Conservation (phyloP, 2,329 filamentous ascomycete species). For the Hansfordia pulvinata region DNA sequence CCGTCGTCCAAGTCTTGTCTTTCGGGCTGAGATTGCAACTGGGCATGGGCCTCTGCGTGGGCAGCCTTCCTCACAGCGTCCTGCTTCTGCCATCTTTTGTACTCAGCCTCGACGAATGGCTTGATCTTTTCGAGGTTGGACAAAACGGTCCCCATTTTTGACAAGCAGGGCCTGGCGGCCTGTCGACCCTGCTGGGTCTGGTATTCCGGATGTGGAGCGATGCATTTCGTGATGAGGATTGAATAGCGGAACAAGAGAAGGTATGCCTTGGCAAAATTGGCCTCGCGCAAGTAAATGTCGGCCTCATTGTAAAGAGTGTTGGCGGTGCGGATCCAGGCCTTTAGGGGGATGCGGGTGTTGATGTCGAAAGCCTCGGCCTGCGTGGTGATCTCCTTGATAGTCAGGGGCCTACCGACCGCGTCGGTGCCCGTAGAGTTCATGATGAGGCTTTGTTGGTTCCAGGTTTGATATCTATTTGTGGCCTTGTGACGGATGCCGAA, state of each 20-base stretch:
- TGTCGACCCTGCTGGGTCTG: slow-evolving; percentile 51
- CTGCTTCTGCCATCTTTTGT: slow-evolving; percentile 53
- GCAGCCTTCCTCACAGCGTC: slow-evolving; percentile 22
- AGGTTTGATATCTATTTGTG: too few relatives aligned
- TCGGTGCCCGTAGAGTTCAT: too few relatives aligned
- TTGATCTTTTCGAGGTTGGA: slow-evolving; percentile 65
- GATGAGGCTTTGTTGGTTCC: too few relatives aligned
- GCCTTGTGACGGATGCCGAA: too few relatives aligned
- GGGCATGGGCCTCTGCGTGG: slow-evolving; percentile 2
- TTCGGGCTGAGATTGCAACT: neutral
- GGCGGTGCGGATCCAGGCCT: slow-evolving; percentile 71
- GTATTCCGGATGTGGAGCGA: slow-evolving; percentile 65
- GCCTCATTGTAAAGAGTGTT: slow-evolving; percentile 59
- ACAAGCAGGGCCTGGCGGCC: slow-evolving; percentile 39
- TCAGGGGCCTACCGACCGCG: slow-evolving; percentile 44
- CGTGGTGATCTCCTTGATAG: slow-evolving; percentile 61
- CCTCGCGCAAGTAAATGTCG: slow-evolving; percentile 70
- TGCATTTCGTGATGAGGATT: slow-evolving; percentile 62
- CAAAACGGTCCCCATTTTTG: slow-evolving; percentile 43
- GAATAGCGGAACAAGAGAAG: slow-evolving; percentile 85
- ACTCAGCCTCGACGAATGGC: slow-evolving; percentile 59
- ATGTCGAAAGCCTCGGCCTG: slow-evolving; percentile 73
- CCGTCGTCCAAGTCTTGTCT: neutral
- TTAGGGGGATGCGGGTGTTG: slow-evolving; percentile 61
- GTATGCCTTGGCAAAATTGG: slow-evolving; percentile 79